Conservation (phyloP, 441 rosid species). For the Biscutella laevigata region DNA sequence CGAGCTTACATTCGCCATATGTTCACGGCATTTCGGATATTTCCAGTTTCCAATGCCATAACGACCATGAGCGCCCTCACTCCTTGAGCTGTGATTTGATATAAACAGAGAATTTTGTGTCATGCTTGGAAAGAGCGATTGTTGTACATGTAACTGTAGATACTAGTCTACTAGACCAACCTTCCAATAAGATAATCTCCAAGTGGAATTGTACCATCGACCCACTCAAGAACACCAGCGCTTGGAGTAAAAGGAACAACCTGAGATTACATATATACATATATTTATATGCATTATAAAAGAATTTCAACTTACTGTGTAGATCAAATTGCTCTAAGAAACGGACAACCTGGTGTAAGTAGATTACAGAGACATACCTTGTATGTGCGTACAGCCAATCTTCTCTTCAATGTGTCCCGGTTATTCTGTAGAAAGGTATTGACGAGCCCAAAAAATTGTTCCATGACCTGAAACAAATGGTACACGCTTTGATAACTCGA, state of each 20-base stretch:
- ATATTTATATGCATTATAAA: neutral
- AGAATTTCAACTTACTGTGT: slow-evolving; percentile 11
- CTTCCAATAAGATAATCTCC: slow-evolving; percentile 96
- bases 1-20: slow-evolving; percentile 63
- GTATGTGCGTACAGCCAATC: slow-evolving; percentile 83
- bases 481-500: slow-evolving; percentile 14
- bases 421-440: slow-evolving; percentile 81
- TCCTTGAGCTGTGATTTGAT: slow-evolving; percentile 54
- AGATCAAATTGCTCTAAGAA: neutral
- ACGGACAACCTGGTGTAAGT: neutral
- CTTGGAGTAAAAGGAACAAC: slow-evolving; percentile 98
- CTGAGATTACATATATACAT: slow-evolving; percentile 30
- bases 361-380: slow-evolving; percentile 46
- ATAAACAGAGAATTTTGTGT: slow-evolving; percentile 2
- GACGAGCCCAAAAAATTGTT: slow-evolving; percentile 90
- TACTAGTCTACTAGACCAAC: slow-evolving; percentile 29
- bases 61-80: slow-evolving; percentile 87
- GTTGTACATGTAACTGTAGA: slow-evolving; percentile 1
- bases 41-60: slow-evolving; percentile 88
- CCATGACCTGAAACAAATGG: slow-evolving; percentile 73
- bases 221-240: slow-evolving; percentile 99
- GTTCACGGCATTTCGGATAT: slow-evolving; percentile 69
- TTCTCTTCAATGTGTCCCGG: slow-evolving; percentile 86
- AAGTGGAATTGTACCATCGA: slow-evolving; percentile 91
- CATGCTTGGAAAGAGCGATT: slow-evolving; percentile 4